Evolutionary conservation across 257 asterid species (phyloP).

Genomic region (Forsythia suspensa): DNA sequence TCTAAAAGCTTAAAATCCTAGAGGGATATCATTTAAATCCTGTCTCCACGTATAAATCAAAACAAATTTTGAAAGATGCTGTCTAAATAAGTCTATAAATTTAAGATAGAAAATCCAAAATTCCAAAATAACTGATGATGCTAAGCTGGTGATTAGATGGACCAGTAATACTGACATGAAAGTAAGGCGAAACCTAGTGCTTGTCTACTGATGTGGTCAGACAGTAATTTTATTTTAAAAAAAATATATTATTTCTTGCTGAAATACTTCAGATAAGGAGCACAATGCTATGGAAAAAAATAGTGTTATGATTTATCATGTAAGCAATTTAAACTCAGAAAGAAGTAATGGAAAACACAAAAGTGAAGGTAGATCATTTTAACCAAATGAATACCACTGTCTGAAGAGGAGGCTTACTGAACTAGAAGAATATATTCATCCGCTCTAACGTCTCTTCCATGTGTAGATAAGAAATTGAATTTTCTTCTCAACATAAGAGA

Average conservation of each 20-base stretch:
- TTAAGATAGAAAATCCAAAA: background rate
- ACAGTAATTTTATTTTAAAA: background rate
- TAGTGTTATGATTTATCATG: background rate
- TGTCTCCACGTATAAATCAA: background rate
- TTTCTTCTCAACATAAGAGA: background rate
- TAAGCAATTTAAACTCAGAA: background rate
- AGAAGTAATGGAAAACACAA: background rate
- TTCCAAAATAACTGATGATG: background rate
- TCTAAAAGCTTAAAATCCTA: too few relatives aligned
- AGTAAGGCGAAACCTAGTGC: background rate
- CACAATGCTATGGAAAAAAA: background rate
- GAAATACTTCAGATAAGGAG: background rate
- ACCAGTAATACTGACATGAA: background rate
- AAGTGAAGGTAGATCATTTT: background rate
- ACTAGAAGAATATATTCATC: too few relatives aligned
- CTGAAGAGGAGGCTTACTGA: background rate
- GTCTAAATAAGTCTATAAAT: background rate
- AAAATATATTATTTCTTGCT: background rate
- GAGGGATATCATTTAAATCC: too few relatives aligned
- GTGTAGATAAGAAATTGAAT: background rate
- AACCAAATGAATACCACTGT: background rate
- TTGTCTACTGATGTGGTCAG: background rate
- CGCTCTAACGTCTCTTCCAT: background rate
- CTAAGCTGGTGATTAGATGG: slow-evolving; percentile 9
- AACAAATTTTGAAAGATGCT: background rate